A percentile compares a stretch with the other conserved stretches of the same genome.
These are phyloP conservation scores for Monosporozyma servazzii DNA, from an alignment of 805 yeast genomes.

Conservation along the genomic window DNA sequence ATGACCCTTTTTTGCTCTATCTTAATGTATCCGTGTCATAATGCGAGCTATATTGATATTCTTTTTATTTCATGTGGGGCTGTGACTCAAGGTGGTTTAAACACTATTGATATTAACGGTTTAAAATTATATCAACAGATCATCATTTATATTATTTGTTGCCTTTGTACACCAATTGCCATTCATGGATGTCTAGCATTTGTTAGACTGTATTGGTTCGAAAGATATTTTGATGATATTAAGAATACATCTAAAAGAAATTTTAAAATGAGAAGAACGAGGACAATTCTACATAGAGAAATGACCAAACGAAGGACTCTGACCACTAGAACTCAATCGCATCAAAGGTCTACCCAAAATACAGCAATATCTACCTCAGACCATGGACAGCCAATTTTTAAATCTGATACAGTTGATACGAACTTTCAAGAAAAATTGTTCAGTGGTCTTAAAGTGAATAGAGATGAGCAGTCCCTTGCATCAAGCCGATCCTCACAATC, in stretches of 20 bases:
- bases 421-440: slow-evolving; percentile 30
- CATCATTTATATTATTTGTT: slow-evolving; percentile 49
- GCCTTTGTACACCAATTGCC: slow-evolving; percentile 76
- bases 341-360: neutral
- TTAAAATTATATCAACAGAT: slow-evolving; percentile 74
- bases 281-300: slow-evolving; percentile 28
- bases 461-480: slow-evolving; percentile 20
- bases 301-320: slow-evolving; percentile 20
- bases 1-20: slow-evolving; percentile 62
- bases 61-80: slow-evolving; percentile 71
- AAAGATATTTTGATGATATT: slow-evolving; percentile 75
- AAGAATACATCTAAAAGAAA: slow-evolving; percentile 67
- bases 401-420: slow-evolving; percentile 6
- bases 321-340: slow-evolving; percentile 2
- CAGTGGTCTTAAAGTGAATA: slow-evolving; percentile 28
- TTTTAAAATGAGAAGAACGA: slow-evolving; percentile 70
- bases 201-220: slow-evolving; percentile 81
- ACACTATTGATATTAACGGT: slow-evolving; percentile 61
- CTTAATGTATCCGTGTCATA: slow-evolving; percentile 64
- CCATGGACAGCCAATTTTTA: neutral
- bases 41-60: slow-evolving; percentile 63
- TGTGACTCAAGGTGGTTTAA: slow-evolving; percentile 85
- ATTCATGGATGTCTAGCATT: slow-evolving; percentile 74
- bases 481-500: slow-evolving; percentile 5
- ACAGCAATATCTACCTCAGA: neutral